These are phyloP conservation scores for Haplosporangium gracile DNA, from an alignment of 192 early-diverging fungal species.

Conservation along the genomic window DNA sequence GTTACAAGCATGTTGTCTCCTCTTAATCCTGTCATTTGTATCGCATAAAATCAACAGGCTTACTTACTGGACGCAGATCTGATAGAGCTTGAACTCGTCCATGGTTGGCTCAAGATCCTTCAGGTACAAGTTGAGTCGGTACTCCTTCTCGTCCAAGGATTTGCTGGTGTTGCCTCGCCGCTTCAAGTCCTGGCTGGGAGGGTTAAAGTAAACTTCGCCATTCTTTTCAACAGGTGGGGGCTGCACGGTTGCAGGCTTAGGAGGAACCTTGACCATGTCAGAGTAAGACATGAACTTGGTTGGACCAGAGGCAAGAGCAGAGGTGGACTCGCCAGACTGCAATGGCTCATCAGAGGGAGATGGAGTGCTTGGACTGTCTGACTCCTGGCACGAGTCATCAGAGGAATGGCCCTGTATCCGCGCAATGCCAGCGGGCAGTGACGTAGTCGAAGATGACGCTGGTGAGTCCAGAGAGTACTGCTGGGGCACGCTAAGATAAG, in stretches of 20 bases:
- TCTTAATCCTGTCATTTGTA: background rate
- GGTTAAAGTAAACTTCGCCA: background rate
- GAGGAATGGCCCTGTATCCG: background rate
- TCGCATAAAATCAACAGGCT: background rate
- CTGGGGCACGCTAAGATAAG: background rate
- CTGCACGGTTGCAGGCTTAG: conserved; percentile 4
- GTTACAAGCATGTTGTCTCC: background rate
- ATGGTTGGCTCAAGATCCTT: conserved; percentile 49
- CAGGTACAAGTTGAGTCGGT: conserved; percentile 42
- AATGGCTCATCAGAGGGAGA: background rate
- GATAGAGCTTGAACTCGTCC: conserved; percentile 45
- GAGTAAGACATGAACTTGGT: conserved; percentile 26
- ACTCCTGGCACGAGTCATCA: background rate
- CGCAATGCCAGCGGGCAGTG: background rate
- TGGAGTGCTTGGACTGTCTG: background rate
- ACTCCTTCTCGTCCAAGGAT: conserved; percentile 43
- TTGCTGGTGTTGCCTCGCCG: conserved; percentile 49
- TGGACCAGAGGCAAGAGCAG: background rate
- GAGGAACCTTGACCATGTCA: conserved; percentile 34
- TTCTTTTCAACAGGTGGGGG: background rate
- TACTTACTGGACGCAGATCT: conserved; percentile 47
- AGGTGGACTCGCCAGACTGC: background rate
- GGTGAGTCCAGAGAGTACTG: background rate
- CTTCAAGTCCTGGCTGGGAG: conserved; percentile 30
- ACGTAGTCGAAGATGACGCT: background rate